Percentiles rank a stretch among this genome's conserved stretches.
Evolutionary conservation across 2,329 filamentous ascomycete species (phyloP).

Genomic region (Cladosporium sphaerospermum): DNA sequence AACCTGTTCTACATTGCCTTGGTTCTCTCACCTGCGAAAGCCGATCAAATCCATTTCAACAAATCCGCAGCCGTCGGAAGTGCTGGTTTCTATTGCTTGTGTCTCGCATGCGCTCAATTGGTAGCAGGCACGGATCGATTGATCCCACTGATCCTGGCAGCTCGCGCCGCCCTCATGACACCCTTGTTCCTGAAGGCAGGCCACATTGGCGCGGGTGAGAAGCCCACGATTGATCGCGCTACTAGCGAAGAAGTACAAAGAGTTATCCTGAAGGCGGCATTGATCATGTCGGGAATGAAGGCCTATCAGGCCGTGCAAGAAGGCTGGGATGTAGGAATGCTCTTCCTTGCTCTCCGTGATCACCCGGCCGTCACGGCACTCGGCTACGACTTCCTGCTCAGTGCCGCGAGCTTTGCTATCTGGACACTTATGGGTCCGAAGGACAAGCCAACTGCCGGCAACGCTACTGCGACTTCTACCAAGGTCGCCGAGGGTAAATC

Average conservation of each 20-base stretch:
- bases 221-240: slow-evolving; percentile 9
- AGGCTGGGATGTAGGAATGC: background rate
- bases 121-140: slow-evolving; percentile 11
- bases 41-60: slow-evolving; percentile 1
- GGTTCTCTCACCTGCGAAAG: slow-evolving; percentile 13
- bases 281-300: slow-evolving; percentile 12
- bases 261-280: slow-evolving; percentile 2
- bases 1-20: slow-evolving; percentile 29
- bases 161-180: slow-evolving; percentile 19
- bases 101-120: slow-evolving; percentile 15
- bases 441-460: background rate
- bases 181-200: slow-evolving; percentile 16
- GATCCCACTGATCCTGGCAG: slow-evolving; percentile 21
- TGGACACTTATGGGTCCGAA: slow-evolving; percentile 13
- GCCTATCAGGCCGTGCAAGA: slow-evolving; percentile 1
- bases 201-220: background rate
- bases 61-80: background rate
- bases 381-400: slow-evolving; percentile 25
- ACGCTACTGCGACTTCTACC: background rate
- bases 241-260: slow-evolving; percentile 9
- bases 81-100: slow-evolving; percentile 15
- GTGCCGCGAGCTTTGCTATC: slow-evolving; percentile 14
- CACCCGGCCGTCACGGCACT: slow-evolving; percentile 29
- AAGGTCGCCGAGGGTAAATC: too few relatives aligned
- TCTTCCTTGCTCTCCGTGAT: slow-evolving; percentile 17